Percentiles rank a stretch among this genome's conserved stretches.
phyloP scores from a whole-genome alignment of 2,329 filamentous ascomycete species.

The Chrysoporthe austroafricana region DNA sequence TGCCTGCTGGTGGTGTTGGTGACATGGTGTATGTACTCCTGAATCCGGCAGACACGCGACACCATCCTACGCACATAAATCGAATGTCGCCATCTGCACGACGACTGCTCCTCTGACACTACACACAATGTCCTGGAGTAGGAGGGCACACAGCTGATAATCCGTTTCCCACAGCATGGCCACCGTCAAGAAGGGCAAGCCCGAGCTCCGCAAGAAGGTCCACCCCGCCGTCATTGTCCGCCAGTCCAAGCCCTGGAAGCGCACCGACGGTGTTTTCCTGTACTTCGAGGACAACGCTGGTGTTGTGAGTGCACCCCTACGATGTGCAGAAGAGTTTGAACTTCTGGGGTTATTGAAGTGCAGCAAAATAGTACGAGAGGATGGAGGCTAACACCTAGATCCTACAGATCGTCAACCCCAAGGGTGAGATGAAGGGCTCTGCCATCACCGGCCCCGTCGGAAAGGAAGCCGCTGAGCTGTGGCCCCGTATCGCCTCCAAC shows the following conservation, averaged over 20 bases:
- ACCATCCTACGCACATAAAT: neutral
- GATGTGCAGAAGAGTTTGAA: neutral
- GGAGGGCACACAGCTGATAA: conserved; percentile 15
- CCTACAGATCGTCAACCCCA: conserved; percentile 94
- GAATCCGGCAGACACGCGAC: neutral
- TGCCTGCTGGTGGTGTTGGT: conserved; percentile 95
- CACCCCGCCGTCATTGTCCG: conserved; percentile 99
- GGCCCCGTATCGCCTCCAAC: conserved; percentile 99
- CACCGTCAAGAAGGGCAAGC: conserved; percentile 99
- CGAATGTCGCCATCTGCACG: neutral
- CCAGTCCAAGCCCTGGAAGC: conserved; percentile 99
- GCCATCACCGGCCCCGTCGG: conserved; percentile 98
- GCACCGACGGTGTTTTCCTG: conserved; percentile 96
- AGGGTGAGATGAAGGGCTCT: conserved; percentile 99
- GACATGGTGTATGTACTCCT: conserved; percentile 76
- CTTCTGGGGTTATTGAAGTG: too few relatives aligned
- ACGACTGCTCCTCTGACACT: neutral
- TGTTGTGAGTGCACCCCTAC: conserved; percentile 70
- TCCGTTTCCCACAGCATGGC: conserved; percentile 66
- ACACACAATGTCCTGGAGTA: neutral
- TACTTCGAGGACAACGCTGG: conserved; percentile 99
- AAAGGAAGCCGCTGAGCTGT: conserved; percentile 99
- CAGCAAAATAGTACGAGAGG: neutral
- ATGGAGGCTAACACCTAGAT: conserved; percentile 40
- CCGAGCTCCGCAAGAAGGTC: conserved; percentile 99